Evolutionary conservation across 2,329 filamentous ascomycete species (phyloP).

Genomic region (Xylariaceae sp.): DNA sequence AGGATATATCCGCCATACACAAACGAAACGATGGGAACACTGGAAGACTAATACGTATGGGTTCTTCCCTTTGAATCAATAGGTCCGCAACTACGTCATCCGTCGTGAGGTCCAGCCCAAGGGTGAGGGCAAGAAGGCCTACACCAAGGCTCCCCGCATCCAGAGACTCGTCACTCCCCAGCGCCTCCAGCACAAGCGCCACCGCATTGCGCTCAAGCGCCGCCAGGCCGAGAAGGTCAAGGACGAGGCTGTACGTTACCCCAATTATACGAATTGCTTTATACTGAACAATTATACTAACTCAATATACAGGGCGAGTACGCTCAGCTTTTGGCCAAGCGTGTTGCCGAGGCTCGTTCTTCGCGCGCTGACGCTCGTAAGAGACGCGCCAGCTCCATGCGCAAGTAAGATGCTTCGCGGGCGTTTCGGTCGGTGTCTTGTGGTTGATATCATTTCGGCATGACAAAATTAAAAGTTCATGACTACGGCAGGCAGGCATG

Average conservation of each 20-base stretch:
- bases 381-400: constrained; percentile 93
- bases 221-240: constrained; percentile 95
- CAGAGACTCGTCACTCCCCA: constrained; percentile 99
- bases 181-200: constrained; percentile 99
- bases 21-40: constrained; percentile 14
- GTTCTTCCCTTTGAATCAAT: constrained; percentile 32
- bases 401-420: constrained; percentile 60
- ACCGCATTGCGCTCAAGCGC: constrained; percentile 96
- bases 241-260: constrained; percentile 86
- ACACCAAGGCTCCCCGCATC: constrained; percentile 99
- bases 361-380: constrained; percentile 92
- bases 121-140: constrained; percentile 94
- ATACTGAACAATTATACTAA: constrained; percentile 33
- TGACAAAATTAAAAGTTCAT: constrained; percentile 24
- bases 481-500: constrained; percentile 22
- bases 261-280: background rate
- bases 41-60: constrained; percentile 37
- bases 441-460: constrained; percentile 35
- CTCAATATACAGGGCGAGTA: constrained; percentile 77
- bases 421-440: constrained; percentile 35
- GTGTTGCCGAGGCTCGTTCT: constrained; percentile 92
- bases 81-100: constrained; percentile 99
- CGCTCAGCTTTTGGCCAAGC: constrained; percentile 91
- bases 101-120: constrained; percentile 96
- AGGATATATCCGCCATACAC: constrained; percentile 16